Conservation (phyloP, 2,329 filamentous ascomycete genomes). For the Calonectria hawksworthii region DNA sequence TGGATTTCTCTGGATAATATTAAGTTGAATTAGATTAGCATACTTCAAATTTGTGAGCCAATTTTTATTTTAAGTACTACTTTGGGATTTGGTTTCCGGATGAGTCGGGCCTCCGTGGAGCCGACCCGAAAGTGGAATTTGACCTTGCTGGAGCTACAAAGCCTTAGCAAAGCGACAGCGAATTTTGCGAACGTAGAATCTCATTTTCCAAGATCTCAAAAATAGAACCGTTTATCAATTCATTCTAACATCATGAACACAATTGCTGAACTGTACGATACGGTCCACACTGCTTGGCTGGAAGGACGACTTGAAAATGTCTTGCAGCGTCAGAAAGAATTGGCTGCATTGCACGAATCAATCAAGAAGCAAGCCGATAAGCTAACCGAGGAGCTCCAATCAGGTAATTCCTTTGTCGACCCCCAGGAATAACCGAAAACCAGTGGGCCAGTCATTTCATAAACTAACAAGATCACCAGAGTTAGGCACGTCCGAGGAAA, state of each 20-base stretch:
- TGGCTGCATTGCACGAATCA: neutral
- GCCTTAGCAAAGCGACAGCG: neutral
- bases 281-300: neutral
- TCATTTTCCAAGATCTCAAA: neutral
- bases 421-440: too few relatives aligned
- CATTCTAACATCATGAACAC: neutral
- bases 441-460: too few relatives aligned
- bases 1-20: neutral
- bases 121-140: neutral
- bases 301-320: conserved; percentile 8
- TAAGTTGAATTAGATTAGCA: neutral
- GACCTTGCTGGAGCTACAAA: neutral
- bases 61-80: too few relatives aligned
- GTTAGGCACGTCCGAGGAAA: neutral
- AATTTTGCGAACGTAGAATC: neutral
- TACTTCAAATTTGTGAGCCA: neutral
- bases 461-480: neutral
- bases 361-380: neutral
- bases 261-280: neutral
- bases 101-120: neutral
- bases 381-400: neutral
- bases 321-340: conserved; percentile 6
- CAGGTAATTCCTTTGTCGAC: neutral
- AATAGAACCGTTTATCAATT: neutral
- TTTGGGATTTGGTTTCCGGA: neutral